phyloP scores from a whole-genome alignment of 305 asterid genomes.

The Rubia balearica region DNA sequence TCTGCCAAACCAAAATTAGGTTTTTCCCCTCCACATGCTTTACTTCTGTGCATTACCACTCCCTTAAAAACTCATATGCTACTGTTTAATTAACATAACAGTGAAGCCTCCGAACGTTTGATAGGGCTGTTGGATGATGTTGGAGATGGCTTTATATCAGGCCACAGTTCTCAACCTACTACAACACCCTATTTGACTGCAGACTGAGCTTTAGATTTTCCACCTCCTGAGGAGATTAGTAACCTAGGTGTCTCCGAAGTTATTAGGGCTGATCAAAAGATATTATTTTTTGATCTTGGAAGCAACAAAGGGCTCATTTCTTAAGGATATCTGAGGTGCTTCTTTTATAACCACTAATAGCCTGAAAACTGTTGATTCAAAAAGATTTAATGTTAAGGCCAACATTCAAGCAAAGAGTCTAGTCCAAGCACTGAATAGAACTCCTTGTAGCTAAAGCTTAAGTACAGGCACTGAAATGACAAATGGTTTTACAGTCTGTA shows the following conservation, averaged over 20 bases:
- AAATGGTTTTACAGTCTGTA: too few relatives aligned
- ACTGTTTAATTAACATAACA: conserved; percentile 33
- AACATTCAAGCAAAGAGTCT: too few relatives aligned
- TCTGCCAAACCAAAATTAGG: conserved; percentile 44
- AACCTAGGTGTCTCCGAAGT: conserved; percentile 43
- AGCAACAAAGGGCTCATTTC: conserved; percentile 89
- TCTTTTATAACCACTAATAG: neutral
- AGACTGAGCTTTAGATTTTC: conserved; percentile 61
- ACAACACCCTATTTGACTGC: conserved; percentile 47
- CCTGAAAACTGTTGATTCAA: too few relatives aligned
- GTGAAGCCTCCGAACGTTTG: conserved; percentile 62
- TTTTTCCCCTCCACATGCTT: neutral
- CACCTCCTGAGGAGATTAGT: conserved; percentile 48
- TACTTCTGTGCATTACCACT: conserved; percentile 1
- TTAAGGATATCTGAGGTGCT: conserved; percentile 87
- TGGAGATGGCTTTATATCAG: conserved; percentile 90
- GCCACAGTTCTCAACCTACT: conserved; percentile 73
- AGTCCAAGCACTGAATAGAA: too few relatives aligned
- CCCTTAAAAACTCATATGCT: conserved; percentile 10
- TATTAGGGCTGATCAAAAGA: conserved; percentile 90
- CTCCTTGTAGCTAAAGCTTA: too few relatives aligned
- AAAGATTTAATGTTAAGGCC: too few relatives aligned
- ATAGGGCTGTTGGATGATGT: conserved; percentile 92
- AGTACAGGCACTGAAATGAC: too few relatives aligned
- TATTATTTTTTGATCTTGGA: conserved; percentile 92